Conservation (phyloP, 805 yeast species). For the Wickerhamomyces strasburgensis region DNA sequence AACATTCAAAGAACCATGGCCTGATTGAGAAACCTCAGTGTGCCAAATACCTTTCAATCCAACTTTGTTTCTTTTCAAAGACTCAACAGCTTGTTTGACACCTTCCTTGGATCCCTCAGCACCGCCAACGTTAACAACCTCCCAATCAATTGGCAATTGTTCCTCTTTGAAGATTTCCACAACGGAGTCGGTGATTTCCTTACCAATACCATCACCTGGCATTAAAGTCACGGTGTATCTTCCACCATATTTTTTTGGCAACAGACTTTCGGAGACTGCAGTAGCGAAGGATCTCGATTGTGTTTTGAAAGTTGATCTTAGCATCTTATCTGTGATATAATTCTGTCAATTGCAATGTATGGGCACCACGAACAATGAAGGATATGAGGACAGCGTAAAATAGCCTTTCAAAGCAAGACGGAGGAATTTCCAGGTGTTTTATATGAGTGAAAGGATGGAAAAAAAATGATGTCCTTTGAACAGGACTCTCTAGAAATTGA, state of each 20-base stretch:
- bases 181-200: slow-evolving; percentile 91
- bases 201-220: slow-evolving; percentile 98
- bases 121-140: slow-evolving; percentile 68
- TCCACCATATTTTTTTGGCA: slow-evolving; percentile 93
- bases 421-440: background rate
- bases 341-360: background rate
- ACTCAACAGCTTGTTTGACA: slow-evolving; percentile 80
- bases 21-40: slow-evolving; percentile 79
- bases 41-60: slow-evolving; percentile 95
- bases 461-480: no score
- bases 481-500: no score
- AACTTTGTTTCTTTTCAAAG: slow-evolving; percentile 92
- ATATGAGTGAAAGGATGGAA: background rate
- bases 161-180: slow-evolving; percentile 82
- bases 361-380: no score
- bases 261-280: slow-evolving; percentile 49
- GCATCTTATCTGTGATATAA: slow-evolving; percentile 22
- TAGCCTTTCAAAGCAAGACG: background rate
- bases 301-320: slow-evolving; percentile 24
- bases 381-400: no score
- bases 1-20: slow-evolving; percentile 84
- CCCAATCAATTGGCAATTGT: slow-evolving; percentile 92
- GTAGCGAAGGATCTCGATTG: slow-evolving; percentile 46
- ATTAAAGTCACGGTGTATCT: slow-evolving; percentile 89
- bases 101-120: slow-evolving; percentile 47